These are phyloP conservation scores for Eutreptiella sp. DNA, from an alignment of 208 protist species.

Conservation along the genomic window DNA sequence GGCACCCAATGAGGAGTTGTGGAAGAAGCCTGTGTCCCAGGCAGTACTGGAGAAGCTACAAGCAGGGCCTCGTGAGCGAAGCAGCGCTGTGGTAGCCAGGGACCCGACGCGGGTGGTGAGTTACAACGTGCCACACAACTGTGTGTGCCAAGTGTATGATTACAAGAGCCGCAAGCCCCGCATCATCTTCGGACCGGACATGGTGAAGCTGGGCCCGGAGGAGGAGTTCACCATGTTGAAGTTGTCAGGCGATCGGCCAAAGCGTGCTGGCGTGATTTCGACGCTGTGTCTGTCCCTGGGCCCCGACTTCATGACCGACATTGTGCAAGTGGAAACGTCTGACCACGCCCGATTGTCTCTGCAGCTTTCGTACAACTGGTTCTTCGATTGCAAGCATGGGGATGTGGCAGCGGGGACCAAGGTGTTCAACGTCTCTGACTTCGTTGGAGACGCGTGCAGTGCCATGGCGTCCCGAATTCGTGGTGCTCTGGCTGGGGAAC, in stretches of 20 bases:
- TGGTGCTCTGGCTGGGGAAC: conserved; percentile 65
- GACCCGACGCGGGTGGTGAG: conserved; percentile 71
- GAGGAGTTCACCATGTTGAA: conserved; percentile 71
- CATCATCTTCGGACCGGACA: conserved; percentile 68
- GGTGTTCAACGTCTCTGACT: conserved; percentile 86
- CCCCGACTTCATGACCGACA: conserved; percentile 90
- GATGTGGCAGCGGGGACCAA: conserved; percentile 30
- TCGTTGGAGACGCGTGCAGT: conserved; percentile 89
- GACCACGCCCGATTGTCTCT: conserved; percentile 86
- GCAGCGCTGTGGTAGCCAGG: conserved; percentile 36
- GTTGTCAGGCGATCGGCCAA: conserved; percentile 81
- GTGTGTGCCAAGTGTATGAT: conserved; percentile 90
- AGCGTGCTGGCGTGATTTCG: conserved; percentile 78
- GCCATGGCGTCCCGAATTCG: conserved; percentile 85
- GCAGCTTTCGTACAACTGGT: conserved; percentile 92
- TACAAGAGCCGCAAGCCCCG: conserved; percentile 73
- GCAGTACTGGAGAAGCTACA: conserved; percentile 48
- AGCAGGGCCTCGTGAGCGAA: conserved; percentile 32
- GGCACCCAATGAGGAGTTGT: conserved; percentile 62
- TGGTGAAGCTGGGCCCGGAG: conserved; percentile 62
- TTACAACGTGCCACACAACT: conserved; percentile 81
- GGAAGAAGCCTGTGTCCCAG: conserved; percentile 60
- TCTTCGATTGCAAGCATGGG: conserved; percentile 61
- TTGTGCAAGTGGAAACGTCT: conserved; percentile 82
- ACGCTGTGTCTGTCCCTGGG: conserved; percentile 78